Base-by-base conservation (phyloP, 2,329 filamentous ascomycete species). In the Fusarium algeriense region DNA sequence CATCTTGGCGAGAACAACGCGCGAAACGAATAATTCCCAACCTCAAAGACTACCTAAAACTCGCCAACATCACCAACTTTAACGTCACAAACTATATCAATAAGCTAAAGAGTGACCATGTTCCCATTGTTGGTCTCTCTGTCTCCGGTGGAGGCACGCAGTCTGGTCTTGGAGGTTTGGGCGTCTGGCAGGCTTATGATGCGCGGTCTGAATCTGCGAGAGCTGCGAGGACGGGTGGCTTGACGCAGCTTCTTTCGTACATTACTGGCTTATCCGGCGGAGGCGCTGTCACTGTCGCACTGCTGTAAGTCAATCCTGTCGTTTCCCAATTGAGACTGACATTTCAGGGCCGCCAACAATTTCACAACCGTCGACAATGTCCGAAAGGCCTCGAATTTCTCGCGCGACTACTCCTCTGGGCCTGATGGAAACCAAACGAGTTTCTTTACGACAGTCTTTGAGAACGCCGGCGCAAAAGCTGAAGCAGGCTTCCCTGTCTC, bases 131-230 rank as follows among this genome's bases (percentile, higher is more conserved):
- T 15, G 76, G 75, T 0, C 60, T 78, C 10, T 69, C 77, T 3
- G 55, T 78, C 13, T 78, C 77, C 0, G 77, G 76, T 1, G 77
- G 76, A 34, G 77, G 75, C 0, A 77, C 77, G 0, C 77, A 78
- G 44, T 77, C 77, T 19, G 77, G 77, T 4, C 44, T 78, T 12
- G 77, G 77, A 6, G 77, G 77, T 0, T 32, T 78, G 1, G 77
- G 77, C 0, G 50, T 79, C 30, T 78, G 74, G 72, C 75, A 77
- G 13, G 77, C 77, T 1, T 78, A 69, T 13, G 77, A 78, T 55
- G 67, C 67, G 11, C 72, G 76, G 7, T 76, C 78, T 14, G 55
- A 63, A 1, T 34, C 45, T 0, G 75, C 75, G 0, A 53, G 62
- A 1, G 41, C 67, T 5, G 71, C 75, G 4, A 64, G 71, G 1